These are phyloP conservation scores for Puccinia coronata DNA, from an alignment of 1,284 basidiomycete genomes.

Conservation along the genomic window DNA sequence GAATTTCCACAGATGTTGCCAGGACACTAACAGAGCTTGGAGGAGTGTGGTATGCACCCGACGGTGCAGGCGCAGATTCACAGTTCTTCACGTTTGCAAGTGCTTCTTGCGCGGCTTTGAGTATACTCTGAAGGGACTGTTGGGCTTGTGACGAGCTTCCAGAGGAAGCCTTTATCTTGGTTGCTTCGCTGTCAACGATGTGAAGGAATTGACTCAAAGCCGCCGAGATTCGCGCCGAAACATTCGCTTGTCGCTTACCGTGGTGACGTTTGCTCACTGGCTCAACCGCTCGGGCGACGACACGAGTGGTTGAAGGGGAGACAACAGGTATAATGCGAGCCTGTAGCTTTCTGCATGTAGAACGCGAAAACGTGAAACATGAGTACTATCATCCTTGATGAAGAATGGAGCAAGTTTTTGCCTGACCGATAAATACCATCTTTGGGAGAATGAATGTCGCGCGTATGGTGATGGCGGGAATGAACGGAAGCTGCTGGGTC, in stretches of 20 bases:
- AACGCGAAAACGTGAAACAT: neutral
- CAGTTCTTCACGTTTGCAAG: constrained; percentile 16
- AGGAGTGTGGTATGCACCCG: constrained; percentile 6
- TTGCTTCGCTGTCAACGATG: neutral
- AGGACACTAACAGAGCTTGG: constrained; percentile 1
- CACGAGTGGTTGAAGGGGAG: neutral
- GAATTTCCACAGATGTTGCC: neutral
- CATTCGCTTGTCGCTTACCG: constrained; percentile 2
- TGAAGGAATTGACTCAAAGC: constrained; percentile 10
- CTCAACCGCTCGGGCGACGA: constrained; percentile 11
- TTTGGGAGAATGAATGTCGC: constrained; percentile 2
- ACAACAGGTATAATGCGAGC: constrained; percentile 17
- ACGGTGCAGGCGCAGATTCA: constrained; percentile 18
- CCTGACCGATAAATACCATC: constrained; percentile 2
- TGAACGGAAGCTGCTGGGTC: neutral
- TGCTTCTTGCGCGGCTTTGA: constrained; percentile 19
- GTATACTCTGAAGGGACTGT: constrained; percentile 8
- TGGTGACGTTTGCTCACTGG: neutral
- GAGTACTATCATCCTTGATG: neutral
- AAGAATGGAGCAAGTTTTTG: neutral
- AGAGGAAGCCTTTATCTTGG: neutral
- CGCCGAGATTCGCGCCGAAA: neutral
- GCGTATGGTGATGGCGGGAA: neutral
- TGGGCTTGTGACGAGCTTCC: constrained; percentile 10
- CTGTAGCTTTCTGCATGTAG: constrained; percentile 3